Evolutionary conservation across 2,329 filamentous ascomycete species (phyloP), one percentile per base, ranked within the genome.

Genomic region (Aspergillus sp.): DNA sequence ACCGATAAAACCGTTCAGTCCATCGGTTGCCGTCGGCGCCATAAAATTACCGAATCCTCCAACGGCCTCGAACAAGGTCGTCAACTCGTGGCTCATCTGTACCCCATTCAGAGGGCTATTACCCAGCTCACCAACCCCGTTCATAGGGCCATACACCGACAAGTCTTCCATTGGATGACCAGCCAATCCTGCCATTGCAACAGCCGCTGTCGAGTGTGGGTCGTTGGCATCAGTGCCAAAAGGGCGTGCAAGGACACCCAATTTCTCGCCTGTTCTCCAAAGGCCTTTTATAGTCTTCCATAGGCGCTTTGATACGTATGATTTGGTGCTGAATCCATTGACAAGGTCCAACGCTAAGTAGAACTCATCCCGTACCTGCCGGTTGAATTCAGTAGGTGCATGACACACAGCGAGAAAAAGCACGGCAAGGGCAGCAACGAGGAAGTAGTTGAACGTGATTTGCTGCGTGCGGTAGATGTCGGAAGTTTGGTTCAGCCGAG

Each of bases 311-410:
- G 82, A 84, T 15, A 87, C 82, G 63, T 82, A 85, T 0, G 83
- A 86, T 58, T 84, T 83, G 46, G 82, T 81, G 57, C 83, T 85
- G 59, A 88, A 82, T 3, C 82, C 83, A 35, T 85, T 84, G 47
- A 89, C 80, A 11, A 89, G 77, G 46, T 88, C 84, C 3, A 88
- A 78, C 0, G 85, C 86, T 78, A 86, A 84, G 74, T 87, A 87
- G 69, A 88, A 88, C 65, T 88, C 86, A 60, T 87, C 84, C 12
- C 85, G 80, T n/a, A 85, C 84, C 61, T 80, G 77, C 6, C 79
- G 75, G 60, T 82, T 85, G 68, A 87, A 88, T 8, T 86, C 78
- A 0, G 79, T 78, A 0, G 86, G 85, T 4, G 85, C 84, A 70
- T 88, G 86, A 17, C 82, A 85, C 2, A 88, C 85, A 2, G 85